A percentile compares a stretch with the other conserved stretches of the same genome.
These are phyloP conservation scores for Arabidopsis hybrid DNA, from an alignment of 441 rosid genomes.

Conservation along the genomic window DNA sequence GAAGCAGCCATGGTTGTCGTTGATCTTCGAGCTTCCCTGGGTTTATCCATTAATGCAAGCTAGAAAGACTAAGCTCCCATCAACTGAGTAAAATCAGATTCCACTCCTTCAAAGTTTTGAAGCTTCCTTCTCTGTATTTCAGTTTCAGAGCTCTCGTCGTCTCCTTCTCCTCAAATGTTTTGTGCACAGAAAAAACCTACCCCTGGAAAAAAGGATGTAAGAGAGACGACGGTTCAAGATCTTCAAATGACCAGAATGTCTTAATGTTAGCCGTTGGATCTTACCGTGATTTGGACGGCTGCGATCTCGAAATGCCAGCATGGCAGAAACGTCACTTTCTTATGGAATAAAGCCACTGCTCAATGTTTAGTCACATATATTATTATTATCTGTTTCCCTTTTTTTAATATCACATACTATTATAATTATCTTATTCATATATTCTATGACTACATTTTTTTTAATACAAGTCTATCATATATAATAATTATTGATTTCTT, in stretches of 20 bases:
- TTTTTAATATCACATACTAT: too few relatives aligned
- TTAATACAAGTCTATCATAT: slow-evolving; percentile 6
- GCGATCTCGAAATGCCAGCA: slow-evolving; percentile 48
- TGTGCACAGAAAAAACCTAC: slow-evolving; percentile 21
- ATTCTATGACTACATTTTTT: slow-evolving; percentile 34
- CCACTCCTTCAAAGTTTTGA: slow-evolving; percentile 2
- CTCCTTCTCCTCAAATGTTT: slow-evolving; percentile 7
- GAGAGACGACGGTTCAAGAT: slow-evolving; percentile 52
- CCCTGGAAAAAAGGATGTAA: slow-evolving; percentile 19
- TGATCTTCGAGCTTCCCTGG: slow-evolving; percentile 73
- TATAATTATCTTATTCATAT: slow-evolving; percentile 2
- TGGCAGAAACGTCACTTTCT: slow-evolving; percentile 60
- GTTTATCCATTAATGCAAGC: slow-evolving; percentile 71
- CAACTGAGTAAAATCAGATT: slow-evolving; percentile 16
- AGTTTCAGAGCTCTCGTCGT: slow-evolving; percentile 15
- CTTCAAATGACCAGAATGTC: neutral
- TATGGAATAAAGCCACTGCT: slow-evolving; percentile 47
- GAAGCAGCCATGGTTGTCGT: slow-evolving; percentile 62
- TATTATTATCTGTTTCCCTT: neutral
- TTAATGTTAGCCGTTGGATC: slow-evolving; percentile 36
- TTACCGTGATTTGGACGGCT: slow-evolving; percentile 27
- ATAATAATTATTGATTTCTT: neutral
- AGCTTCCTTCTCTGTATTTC: slow-evolving; percentile 10
- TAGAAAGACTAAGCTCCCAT: slow-evolving; percentile 36
- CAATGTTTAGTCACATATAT: slow-evolving; percentile 38